Evolutionary conservation across 306 rosid species (phyloP).

Genomic region (Begonia fuchsioides): DNA sequence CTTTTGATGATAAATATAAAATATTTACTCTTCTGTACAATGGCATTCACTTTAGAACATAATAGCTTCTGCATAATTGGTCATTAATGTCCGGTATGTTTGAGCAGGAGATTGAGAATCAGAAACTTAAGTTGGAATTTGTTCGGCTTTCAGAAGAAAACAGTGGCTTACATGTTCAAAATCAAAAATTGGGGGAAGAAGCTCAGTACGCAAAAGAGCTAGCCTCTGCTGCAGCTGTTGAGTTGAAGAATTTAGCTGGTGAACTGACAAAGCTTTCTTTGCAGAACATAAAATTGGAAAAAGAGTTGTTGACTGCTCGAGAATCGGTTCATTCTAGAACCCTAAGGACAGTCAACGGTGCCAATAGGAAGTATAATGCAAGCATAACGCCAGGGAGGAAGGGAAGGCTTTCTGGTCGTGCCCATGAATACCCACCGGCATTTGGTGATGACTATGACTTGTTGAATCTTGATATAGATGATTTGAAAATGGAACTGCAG

Average conservation of each 20-base stretch:
- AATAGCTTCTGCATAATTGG: no score
- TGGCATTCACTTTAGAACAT: no score
- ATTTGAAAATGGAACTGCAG: constrained; percentile 74
- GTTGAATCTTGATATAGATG: constrained; percentile 70
- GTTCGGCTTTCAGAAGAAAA: constrained; percentile 83
- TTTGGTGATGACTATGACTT: constrained; percentile 55
- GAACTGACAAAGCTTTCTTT: constrained; percentile 91
- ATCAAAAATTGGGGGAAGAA: constrained; percentile 93
- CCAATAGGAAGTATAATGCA: constrained; percentile 58
- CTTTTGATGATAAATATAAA: neutral
- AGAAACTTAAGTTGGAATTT: constrained; percentile 69
- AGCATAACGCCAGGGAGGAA: constrained; percentile 58
- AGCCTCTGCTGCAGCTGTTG: constrained; percentile 99
- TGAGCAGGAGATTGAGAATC: constrained; percentile 80
- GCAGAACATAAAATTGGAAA: constrained; percentile 75
- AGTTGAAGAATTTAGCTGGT: constrained; percentile 90
- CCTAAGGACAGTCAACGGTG: constrained; percentile 43
- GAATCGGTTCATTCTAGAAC: constrained; percentile 56
- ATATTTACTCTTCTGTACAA: no score
- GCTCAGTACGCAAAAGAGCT: constrained; percentile 95
- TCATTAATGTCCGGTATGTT: neutral
- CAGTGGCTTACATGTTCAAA: constrained; percentile 86
- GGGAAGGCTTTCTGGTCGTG: constrained; percentile 56
- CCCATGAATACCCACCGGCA: constrained; percentile 42
- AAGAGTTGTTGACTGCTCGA: constrained; percentile 63